phyloP scores from a whole-genome alignment of 352 stramenopile genomes.

The Plasmopara halstedii region DNA sequence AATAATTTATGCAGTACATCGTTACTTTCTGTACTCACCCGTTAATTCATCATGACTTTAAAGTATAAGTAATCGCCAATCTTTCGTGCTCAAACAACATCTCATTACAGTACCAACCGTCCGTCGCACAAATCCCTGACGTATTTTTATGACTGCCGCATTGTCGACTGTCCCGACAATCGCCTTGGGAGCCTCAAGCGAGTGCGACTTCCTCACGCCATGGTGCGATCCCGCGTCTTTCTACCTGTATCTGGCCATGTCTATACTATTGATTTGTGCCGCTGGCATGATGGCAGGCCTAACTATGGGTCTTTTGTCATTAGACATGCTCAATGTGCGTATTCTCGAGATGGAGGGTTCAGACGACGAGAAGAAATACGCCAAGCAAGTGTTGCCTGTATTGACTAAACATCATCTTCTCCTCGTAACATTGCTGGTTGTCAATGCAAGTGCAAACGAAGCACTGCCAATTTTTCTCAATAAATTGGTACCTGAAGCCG shows the following conservation, averaged over 20 bases:
- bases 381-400: slow-evolving; percentile 80
- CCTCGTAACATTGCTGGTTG: slow-evolving; percentile 91
- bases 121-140: background rate
- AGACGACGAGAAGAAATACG: slow-evolving; percentile 64
- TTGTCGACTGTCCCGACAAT: slow-evolving; percentile 2
- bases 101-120: no score
- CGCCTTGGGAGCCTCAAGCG: slow-evolving; percentile 2
- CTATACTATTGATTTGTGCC: slow-evolving; percentile 39
- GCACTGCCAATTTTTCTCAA: slow-evolving; percentile 92
- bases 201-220: slow-evolving; percentile 53
- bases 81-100: background rate
- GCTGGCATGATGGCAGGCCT: slow-evolving; percentile 69
- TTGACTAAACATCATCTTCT: slow-evolving; percentile 89
- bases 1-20: slow-evolving; percentile 11
- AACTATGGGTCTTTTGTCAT: slow-evolving; percentile 67
- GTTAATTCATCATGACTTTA: background rate
- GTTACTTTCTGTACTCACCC: background rate
- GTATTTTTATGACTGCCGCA: background rate
- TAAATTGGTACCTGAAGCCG: slow-evolving; percentile 71
- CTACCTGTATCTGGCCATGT: slow-evolving; percentile 45
- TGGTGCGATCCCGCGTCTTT: slow-evolving; percentile 57
- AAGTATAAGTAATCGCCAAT: background rate
- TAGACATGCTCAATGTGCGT: slow-evolving; percentile 77
- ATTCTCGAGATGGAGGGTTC: slow-evolving; percentile 75
- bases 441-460: slow-evolving; percentile 93